These are phyloP conservation scores for Naganishia liquefaciens DNA, from an alignment of 1,284 basidiomycete species.

Conservation along the genomic window DNA sequence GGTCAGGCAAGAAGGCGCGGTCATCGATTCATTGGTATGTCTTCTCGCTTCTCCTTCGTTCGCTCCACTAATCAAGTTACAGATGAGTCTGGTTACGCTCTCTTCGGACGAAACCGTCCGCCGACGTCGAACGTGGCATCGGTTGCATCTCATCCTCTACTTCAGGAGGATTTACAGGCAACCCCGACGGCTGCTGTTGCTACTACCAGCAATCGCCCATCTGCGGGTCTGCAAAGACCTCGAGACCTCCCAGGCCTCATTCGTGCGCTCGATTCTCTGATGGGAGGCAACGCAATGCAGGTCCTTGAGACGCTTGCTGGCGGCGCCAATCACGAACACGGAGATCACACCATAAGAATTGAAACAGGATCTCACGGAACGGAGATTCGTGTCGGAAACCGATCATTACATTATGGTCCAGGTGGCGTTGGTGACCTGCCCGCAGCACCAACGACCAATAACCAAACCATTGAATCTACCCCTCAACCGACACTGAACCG, in stretches of 20 bases:
- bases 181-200: background rate
- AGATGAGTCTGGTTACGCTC: slow-evolving; percentile 22
- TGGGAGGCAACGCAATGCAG: slow-evolving; percentile 36
- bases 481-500: slow-evolving; percentile 81
- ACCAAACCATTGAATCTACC: slow-evolving; percentile 51
- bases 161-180: slow-evolving; percentile 25
- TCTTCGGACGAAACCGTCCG: slow-evolving; percentile 23
- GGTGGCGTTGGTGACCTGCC: slow-evolving; percentile 2
- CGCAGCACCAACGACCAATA: background rate
- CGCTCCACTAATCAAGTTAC: background rate
- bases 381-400: slow-evolving; percentile 24
- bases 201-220: background rate
- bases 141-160: slow-evolving; percentile 29
- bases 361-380: slow-evolving; percentile 22
- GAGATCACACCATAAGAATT: slow-evolving; percentile 31
- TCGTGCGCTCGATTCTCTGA: slow-evolving; percentile 34
- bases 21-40: slow-evolving; percentile 27
- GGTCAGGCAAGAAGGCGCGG: slow-evolving; percentile 21
- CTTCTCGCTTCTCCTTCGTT: background rate
- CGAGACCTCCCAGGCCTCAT: slow-evolving; percentile 32
- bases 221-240: slow-evolving; percentile 1
- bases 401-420: slow-evolving; percentile 19
- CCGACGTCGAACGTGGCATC: slow-evolving; percentile 17
- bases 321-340: slow-evolving; percentile 24
- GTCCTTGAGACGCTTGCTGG: slow-evolving; percentile 35